Conservation (phyloP, 2,329 filamentous ascomycete genomes). For the Fusarium sp. region DNA sequence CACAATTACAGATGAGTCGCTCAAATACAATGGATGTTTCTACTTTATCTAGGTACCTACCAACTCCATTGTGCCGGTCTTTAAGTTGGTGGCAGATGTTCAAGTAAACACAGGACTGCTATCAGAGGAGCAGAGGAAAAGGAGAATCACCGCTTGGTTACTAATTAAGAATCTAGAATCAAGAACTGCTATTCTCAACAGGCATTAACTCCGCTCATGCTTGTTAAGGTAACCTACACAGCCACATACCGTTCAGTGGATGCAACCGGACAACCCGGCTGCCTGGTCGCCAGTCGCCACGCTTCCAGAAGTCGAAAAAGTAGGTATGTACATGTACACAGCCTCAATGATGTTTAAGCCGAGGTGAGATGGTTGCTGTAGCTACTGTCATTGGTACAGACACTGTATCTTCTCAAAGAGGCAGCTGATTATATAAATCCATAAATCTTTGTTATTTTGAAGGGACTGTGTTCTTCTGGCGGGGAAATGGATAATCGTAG, state of each 20-base stretch:
- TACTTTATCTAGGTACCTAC: too few relatives aligned
- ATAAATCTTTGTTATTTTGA: not conserved
- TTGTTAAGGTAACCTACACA: constrained; percentile 7
- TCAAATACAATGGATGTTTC: not conserved
- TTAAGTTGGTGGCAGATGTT: not conserved
- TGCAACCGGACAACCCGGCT: not conserved
- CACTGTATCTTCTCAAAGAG: constrained; percentile 17
- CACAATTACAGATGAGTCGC: not conserved
- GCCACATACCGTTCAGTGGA: constrained; percentile 24
- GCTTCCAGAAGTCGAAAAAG: constrained; percentile 26
- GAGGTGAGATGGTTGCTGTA: constrained; percentile 9
- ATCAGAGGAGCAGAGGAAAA: not conserved
- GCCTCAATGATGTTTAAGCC: constrained; percentile 3
- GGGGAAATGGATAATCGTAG: not conserved
- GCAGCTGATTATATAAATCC: constrained; percentile 24
- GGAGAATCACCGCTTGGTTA: not conserved
- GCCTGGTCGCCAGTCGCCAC: constrained; percentile 5
- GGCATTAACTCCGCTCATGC: not conserved
- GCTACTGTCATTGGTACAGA: not conserved
- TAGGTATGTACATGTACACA: constrained; percentile 1
- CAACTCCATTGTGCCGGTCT: not conserved
- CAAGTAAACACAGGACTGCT: not conserved
- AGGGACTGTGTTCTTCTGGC: not conserved
- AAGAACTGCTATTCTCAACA: not conserved
- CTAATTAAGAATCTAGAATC: not conserved